Evolutionary conservation across 305 asterid species (phyloP), one percentile per base, ranked within the genome.

Genomic region (Fraxinus nigra): DNA sequence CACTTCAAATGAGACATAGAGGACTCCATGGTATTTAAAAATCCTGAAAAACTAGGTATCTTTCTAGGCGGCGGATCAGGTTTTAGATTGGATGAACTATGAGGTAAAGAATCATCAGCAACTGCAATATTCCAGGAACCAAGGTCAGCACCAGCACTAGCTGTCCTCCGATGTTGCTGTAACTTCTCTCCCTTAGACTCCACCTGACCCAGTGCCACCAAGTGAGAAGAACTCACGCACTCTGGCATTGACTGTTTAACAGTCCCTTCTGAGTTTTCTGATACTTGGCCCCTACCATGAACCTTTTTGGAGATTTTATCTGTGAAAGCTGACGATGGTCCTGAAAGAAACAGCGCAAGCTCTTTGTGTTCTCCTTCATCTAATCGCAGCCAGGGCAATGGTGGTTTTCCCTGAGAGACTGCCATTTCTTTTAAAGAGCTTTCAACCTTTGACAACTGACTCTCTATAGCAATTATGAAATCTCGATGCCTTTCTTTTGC

Each of bases 141-240:
- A 76, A 93, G 90, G 82, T 94, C 98, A 80, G 98, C 98, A 90
- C 90, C 86, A 7, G 98, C 98, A 87, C 99, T 96, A 78, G 98
- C 98, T 4, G 95, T 87, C 89, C 99, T 94, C 75, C 98, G 92
- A 76, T 94, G 98, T 9, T 97, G 97, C 16, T 88, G 72, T 54
- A 84, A 72, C 86, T 86, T 90, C 74, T 90, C 94, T 72, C 84
- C 92, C 78, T 59, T 88, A 85, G 76, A 84, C 84, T 90, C 94
- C 69, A 65, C 85, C 80, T 76, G 85, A 80, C 80, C 83, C 87
- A 86, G 83, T 18, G 86, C 95, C 40, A 85, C 89, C 75, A 91
- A 87, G 84, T 88, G 85, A 81, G 88, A 81, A 8, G 92, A 90
- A 84, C 93, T 91, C 87, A 87, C 81, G 87, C 87, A 83, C 77